These are phyloP conservation scores for Aegle marmelos DNA, from an alignment of 345 rosid species.

Conservation along the genomic window DNA sequence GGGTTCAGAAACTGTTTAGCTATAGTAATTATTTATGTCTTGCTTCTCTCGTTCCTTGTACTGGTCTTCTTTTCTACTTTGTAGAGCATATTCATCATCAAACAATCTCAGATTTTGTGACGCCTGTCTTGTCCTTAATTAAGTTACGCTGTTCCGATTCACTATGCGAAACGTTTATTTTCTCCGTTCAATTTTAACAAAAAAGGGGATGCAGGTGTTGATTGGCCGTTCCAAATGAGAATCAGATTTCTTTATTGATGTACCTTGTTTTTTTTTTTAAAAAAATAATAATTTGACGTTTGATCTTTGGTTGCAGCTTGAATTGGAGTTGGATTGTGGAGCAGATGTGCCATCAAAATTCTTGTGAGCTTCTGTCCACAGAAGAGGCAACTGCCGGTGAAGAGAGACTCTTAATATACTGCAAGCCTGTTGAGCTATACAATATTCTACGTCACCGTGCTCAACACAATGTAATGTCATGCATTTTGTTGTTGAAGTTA, in stretches of 20 bases:
- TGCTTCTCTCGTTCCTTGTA: background rate
- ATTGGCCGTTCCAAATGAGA: background rate
- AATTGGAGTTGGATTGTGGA: conserved; percentile 9
- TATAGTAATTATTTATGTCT: background rate
- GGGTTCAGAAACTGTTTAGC: background rate
- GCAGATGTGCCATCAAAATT: conserved; percentile 74
- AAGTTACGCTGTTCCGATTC: background rate
- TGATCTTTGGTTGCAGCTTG: conserved; percentile 4
- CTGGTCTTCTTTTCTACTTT: background rate
- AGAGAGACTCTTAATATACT: conserved; percentile 64
- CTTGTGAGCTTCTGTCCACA: conserved; percentile 46
- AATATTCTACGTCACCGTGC: conserved; percentile 69
- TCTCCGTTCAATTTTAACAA: background rate
- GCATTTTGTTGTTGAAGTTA: conserved; percentile 9
- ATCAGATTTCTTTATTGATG: background rate
- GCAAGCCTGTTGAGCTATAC: conserved; percentile 87
- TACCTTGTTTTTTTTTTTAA: background rate
- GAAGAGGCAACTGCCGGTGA: conserved; percentile 68
- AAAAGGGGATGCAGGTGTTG: background rate
- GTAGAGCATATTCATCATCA: background rate
- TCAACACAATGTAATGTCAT: conserved; percentile 42
- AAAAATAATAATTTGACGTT: background rate
- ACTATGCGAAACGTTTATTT: background rate
- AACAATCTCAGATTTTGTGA: background rate
- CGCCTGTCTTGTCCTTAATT: background rate